A percentile compares a stretch with the other conserved stretches of the same genome.
Conservation (phyloP, 2,329 filamentous ascomycete species). For the Phialophora macrospora region DNA sequence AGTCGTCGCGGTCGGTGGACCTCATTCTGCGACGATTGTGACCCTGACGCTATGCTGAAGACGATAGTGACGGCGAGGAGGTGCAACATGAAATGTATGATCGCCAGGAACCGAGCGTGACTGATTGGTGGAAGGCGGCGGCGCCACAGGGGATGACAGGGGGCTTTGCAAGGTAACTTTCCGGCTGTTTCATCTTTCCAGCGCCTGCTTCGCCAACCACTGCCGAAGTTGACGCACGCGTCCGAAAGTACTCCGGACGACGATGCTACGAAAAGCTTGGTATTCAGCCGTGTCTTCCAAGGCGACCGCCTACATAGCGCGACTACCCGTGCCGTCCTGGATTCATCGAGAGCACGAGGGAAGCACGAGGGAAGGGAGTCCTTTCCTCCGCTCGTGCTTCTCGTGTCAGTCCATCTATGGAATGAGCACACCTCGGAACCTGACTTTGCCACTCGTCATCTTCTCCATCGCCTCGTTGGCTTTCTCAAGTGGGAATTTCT, state of each 20-base stretch:
- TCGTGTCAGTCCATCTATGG: constrained; percentile 45
- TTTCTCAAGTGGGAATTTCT: constrained; percentile 59
- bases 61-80: constrained; percentile 16
- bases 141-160: constrained; percentile 6
- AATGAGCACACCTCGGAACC: constrained; percentile 58
- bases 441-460: constrained; percentile 56
- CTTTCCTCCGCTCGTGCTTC: neutral
- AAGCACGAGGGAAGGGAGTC: too few species aligned
- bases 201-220: neutral
- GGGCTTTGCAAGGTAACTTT: neutral
- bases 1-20: constrained; percentile 19
- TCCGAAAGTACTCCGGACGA: neutral
- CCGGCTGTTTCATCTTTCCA: constrained; percentile 9
- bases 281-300: neutral
- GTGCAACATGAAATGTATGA: constrained; percentile 29
- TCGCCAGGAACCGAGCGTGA: constrained; percentile 23
- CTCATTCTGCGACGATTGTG: constrained; percentile 29
- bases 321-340: too few species aligned
- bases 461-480: constrained; percentile 57
- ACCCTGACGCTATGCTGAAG: constrained; percentile 31
- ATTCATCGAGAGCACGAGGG: too few species aligned
- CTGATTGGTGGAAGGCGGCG: constrained; percentile 24
- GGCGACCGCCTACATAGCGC: neutral
- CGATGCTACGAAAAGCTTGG: neutral
- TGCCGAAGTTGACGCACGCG: too few species aligned